Conservation (phyloP, 176 grass and related monocot genomes). For the Musa troglodytarum region DNA sequence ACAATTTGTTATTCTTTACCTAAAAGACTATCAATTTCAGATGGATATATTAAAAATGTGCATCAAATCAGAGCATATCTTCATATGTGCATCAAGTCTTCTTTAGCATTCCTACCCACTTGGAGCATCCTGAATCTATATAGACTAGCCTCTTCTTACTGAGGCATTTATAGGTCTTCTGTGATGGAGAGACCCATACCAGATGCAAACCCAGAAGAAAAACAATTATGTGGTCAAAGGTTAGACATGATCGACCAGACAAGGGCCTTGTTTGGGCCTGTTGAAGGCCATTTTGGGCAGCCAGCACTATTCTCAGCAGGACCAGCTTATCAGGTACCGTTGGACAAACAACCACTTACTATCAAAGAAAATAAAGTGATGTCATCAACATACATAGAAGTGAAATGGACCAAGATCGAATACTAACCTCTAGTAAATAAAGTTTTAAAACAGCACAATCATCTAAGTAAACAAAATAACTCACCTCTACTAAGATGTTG, state of each 20-base stretch:
- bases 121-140: too few species aligned
- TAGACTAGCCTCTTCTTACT: too few species aligned
- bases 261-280: too few species aligned
- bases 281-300: too few species aligned
- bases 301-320: too few species aligned
- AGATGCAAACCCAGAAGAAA: too few species aligned
- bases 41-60: background rate
- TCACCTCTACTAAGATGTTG: constrained; percentile 58
- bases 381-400: background rate
- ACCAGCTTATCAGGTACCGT: too few species aligned
- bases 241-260: too few species aligned
- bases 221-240: too few species aligned
- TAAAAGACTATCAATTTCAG: background rate
- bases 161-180: too few species aligned
- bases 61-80: background rate
- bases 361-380: background rate
- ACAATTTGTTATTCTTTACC: background rate
- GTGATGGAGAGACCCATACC: too few species aligned
- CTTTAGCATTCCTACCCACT: background rate
- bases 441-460: background rate
- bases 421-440: background rate
- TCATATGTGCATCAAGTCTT: background rate
- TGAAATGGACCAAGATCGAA: background rate
- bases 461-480: background rate
- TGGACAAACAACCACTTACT: background rate